Percentiles rank a stretch among this genome's conserved stretches.
Conservation (phyloP, 805 yeast genomes). For the Brettanomyces naardenensis region DNA sequence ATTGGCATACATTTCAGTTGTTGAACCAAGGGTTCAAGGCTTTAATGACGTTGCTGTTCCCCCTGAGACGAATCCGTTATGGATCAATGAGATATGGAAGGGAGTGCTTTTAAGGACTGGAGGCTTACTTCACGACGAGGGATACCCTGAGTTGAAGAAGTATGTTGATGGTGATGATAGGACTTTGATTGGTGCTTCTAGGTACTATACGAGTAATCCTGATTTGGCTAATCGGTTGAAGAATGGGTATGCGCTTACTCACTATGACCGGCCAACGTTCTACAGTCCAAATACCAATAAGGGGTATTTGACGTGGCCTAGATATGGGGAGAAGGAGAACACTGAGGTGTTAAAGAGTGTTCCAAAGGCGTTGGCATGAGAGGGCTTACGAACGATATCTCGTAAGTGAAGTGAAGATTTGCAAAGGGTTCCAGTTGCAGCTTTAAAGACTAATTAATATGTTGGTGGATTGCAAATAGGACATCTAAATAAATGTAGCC, state of each 20-base stretch:
- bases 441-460: too few relatives aligned
- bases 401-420: too few relatives aligned
- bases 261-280: constrained; percentile 33
- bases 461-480: too few relatives aligned
- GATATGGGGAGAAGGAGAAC: constrained; percentile 9
- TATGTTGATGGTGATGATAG: constrained; percentile 25
- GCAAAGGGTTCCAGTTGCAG: too few relatives aligned
- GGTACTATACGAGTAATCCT: constrained; percentile 38
- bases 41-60: constrained; percentile 12
- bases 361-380: constrained; percentile 9
- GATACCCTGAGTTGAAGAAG: constrained; percentile 8
- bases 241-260: constrained; percentile 27
- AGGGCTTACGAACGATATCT: too few relatives aligned
- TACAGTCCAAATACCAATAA: constrained; percentile 19
- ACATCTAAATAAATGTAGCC: too few relatives aligned
- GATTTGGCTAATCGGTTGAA: constrained; percentile 31
- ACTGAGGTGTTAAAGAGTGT: constrained; percentile 6
- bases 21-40: constrained; percentile 23
- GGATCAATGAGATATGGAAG: constrained; percentile 13
- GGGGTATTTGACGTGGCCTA: constrained; percentile 9
- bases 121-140: constrained; percentile 20
- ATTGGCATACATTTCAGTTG: constrained; percentile 21
- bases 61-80: constrained; percentile 7
- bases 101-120: constrained; percentile 16
- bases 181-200: constrained; percentile 34